Conservation (phyloP, 176 grass and related monocot genomes). For the Poa pratensis region DNA sequence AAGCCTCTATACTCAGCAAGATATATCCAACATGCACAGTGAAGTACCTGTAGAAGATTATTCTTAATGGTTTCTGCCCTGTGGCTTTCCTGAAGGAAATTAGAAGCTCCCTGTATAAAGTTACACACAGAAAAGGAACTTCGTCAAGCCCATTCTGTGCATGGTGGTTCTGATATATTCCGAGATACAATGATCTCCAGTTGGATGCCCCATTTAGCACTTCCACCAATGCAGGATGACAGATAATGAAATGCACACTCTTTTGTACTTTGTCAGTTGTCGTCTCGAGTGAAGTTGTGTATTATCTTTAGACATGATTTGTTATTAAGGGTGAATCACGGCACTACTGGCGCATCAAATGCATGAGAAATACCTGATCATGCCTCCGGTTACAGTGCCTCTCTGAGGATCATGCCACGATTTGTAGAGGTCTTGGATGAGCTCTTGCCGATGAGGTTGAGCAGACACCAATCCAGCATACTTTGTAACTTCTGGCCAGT, state of each 20-base stretch:
- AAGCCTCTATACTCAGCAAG: neutral
- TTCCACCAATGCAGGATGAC: neutral
- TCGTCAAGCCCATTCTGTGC: neutral
- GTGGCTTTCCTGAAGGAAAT: conserved; percentile 80
- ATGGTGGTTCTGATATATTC: neutral
- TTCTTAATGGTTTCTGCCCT: conserved; percentile 73
- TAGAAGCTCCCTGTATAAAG: conserved; percentile 60
- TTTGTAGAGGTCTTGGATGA: conserved; percentile 79
- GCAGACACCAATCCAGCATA: conserved; percentile 78
- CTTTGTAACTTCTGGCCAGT: conserved; percentile 81
- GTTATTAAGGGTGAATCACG: neutral
- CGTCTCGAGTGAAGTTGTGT: neutral
- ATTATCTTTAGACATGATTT: neutral
- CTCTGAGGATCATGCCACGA: conserved; percentile 83
- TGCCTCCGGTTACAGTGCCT: conserved; percentile 72
- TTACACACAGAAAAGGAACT: neutral
- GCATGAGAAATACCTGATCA: conserved; percentile 64
- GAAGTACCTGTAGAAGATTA: conserved; percentile 74
- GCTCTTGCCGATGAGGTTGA: conserved; percentile 73
- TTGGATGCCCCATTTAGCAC: neutral
- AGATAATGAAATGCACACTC: neutral
- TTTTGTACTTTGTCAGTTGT: neutral
- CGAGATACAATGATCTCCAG: neutral
- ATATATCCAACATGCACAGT: neutral
- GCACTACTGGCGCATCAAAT: neutral